These are phyloP conservation scores for Aspergillus novofumigatus DNA, from an alignment of 2,329 filamentous ascomycete genomes.

Conservation along the genomic window DNA sequence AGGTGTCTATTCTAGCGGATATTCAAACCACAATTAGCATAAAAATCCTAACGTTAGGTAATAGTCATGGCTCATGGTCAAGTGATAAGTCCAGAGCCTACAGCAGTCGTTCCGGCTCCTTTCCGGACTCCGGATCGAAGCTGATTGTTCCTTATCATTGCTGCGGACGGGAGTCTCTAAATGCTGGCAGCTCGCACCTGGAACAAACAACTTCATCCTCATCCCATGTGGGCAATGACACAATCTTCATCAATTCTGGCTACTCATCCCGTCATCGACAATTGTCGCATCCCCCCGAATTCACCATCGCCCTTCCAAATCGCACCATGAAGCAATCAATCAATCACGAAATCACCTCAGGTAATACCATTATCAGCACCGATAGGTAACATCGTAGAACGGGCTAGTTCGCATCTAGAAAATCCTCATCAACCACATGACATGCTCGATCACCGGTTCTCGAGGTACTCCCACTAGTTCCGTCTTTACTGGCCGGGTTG, in stretches of 20 bases:
- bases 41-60: background rate
- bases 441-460: background rate
- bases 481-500: background rate
- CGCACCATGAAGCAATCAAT: no score
- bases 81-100: background rate
- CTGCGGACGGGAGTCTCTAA: no score
- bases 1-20: no score
- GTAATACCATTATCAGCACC: background rate
- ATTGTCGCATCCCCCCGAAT: no score
- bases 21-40: background rate
- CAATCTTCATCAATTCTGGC: background rate
- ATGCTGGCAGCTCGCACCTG: no score
- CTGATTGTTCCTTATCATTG: background rate
- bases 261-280: background rate
- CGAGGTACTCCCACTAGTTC: background rate
- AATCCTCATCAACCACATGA: background rate
- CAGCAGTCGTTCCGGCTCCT: background rate
- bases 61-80: background rate
- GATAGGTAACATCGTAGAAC: background rate
- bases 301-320: background rate
- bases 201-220: background rate
- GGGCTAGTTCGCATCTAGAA: background rate
- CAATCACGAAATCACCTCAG: background rate
- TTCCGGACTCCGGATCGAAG: background rate
- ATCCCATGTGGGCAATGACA: background rate